Percentiles rank a stretch among this genome's conserved stretches.
Conservation (phyloP, 1,284 basidiomycete genomes). For the Lignosus rhinocerotis region DNA sequence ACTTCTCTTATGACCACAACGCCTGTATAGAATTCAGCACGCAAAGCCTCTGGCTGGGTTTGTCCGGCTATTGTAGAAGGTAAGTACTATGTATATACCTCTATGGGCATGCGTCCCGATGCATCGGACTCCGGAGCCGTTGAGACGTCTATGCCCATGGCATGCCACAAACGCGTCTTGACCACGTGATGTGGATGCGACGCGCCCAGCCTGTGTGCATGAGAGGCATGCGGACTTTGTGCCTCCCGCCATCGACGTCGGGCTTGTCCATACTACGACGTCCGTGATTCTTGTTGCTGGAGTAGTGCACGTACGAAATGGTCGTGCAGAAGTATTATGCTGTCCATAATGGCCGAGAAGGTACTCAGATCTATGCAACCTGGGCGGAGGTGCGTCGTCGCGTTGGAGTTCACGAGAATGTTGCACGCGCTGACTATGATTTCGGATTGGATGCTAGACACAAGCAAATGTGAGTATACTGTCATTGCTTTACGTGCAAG, state of each 20-base stretch:
- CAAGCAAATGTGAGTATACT: conserved; percentile 21
- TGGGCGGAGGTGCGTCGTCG: conserved; percentile 51
- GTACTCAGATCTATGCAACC: conserved; percentile 50
- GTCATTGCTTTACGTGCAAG: too few species aligned
- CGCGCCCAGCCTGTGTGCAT: neutral
- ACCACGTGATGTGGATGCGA: conserved; percentile 4
- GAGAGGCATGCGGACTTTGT: neutral
- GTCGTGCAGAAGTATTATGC: conserved; percentile 51
- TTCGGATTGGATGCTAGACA: neutral
- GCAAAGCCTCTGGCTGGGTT: neutral
- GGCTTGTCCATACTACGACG: neutral
- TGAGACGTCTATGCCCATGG: too few species aligned
- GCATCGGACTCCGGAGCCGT: too few species aligned
- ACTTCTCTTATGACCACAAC: neutral
- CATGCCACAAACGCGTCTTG: neutral
- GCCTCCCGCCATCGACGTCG: neutral
- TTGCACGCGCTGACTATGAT: neutral
- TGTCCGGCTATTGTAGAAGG: neutral
- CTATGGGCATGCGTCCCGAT: neutral
- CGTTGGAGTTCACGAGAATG: conserved; percentile 7
- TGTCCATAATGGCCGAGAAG: conserved; percentile 52
- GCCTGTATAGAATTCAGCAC: neutral
- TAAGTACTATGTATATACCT: too few species aligned
- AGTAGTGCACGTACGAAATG: neutral
- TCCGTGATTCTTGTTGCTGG: too few species aligned